Base-by-base conservation (phyloP, 106 monocot species). In the Ottelia alismoides region DNA sequence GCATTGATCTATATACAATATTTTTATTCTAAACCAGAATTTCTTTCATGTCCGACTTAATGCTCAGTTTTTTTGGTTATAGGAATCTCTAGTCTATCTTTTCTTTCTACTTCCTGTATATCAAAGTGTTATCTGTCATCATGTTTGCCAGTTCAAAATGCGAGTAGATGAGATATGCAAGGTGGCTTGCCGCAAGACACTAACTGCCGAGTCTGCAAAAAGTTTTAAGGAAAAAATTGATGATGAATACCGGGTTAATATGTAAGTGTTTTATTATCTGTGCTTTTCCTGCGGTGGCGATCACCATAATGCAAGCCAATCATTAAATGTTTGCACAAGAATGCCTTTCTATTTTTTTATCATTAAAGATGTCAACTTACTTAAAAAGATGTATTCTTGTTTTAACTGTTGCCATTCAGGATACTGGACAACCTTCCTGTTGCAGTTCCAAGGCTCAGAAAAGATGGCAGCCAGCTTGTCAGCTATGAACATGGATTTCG, bases 391-490 rank as follows among this genome's bases (percentile, higher is more conserved):
- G 12, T 44, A 27, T 31, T 35, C 11, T 12, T 57, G 28, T 17
- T 35, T 1, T 25, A 28, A 27, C 26, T 3, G 11, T 28, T 25
- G 16, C 17, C 29, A 22, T 46, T 25, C 26, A 86, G 85, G 85
- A 86, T 86, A 25, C 65, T 86, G 67, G 85, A 86, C 66, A 86
- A 86, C 68, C 80, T 86, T 49, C 85, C 85, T 31, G 74, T 81
- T 35, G 85, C 74, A 11, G 77, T 80, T 63, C 64, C 64, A 28
- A 69, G 70, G 49, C 70, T 76, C 47, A 76, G 71, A 55, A 73
- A 70, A 48, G 77, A 74, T 64, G 76, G 69, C 31, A 71, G 65
- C 58, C 80, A 77, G 61, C 4, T 23, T 31, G 49, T 70, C 62
- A 73, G 49, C 49, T 77, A 77, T 56, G 65, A 76, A 31, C 70